These are phyloP conservation scores for Lachancea quebecensis DNA, from an alignment of 805 yeast genomes.

Conservation along the genomic window DNA sequence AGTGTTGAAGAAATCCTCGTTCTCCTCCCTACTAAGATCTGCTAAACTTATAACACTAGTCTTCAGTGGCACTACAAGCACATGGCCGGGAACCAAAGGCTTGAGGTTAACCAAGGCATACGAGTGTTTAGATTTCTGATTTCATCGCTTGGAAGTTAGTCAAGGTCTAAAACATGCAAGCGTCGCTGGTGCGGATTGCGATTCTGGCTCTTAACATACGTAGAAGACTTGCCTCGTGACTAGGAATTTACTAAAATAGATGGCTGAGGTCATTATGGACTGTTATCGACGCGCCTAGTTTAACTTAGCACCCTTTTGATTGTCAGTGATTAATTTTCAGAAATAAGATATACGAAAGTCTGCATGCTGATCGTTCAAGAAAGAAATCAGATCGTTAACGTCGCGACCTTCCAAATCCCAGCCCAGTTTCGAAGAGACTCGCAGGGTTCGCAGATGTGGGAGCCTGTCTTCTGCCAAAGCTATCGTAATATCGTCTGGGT, in stretches of 20 bases:
- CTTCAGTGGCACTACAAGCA: constrained; percentile 78
- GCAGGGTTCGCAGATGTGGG: constrained; percentile 56
- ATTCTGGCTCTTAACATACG: constrained; percentile 10
- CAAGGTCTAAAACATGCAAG: background rate
- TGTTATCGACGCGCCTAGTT: no score
- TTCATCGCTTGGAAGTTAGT: background rate
- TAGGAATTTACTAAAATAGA: constrained; percentile 29
- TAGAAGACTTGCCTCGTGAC: constrained; percentile 33
- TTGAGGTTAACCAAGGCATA: constrained; percentile 86
- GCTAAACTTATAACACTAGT: constrained; percentile 51
- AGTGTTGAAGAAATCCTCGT: constrained; percentile 68
- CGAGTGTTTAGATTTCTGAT: constrained; percentile 52
- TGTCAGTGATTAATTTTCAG: background rate
- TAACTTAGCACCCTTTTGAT: background rate
- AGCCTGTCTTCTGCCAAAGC: constrained; percentile 75
- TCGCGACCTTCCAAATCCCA: constrained; percentile 70
- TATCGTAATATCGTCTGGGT: constrained; percentile 82
- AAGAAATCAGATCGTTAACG: constrained; percentile 56
- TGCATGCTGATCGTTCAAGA: constrained; percentile 69
- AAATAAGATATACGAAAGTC: constrained; percentile 53
- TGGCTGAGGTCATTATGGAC: constrained; percentile 8
- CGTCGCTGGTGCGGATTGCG: no score
- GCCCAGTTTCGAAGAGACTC: constrained; percentile 71
- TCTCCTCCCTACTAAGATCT: constrained; percentile 67
- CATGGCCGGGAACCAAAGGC: constrained; percentile 94